Percentiles rank a stretch among this genome's conserved stretches.
phyloP scores from a whole-genome alignment of 345 rosid species.

The Citrus medica region DNA sequence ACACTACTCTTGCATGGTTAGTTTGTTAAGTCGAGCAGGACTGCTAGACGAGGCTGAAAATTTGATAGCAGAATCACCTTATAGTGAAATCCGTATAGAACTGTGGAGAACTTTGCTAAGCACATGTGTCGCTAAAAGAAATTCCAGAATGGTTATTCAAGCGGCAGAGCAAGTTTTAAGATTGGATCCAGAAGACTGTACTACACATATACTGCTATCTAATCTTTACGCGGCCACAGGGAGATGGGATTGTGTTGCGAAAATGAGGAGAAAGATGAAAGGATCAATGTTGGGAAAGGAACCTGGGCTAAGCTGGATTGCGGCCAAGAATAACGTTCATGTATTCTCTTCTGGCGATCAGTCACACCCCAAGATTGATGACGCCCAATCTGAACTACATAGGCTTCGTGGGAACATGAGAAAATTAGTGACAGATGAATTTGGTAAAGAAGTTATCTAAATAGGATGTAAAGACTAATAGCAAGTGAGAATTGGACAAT shows the following conservation, averaged over 20 bases:
- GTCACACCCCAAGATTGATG: constrained; percentile 30
- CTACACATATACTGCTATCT: constrained; percentile 59
- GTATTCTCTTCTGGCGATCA: constrained; percentile 65
- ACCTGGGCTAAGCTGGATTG: constrained; percentile 89
- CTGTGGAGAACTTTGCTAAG: constrained; percentile 86
- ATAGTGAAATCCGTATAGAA: constrained; percentile 34
- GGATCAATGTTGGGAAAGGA: constrained; percentile 50
- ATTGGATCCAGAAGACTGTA: constrained; percentile 55
- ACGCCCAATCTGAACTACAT: constrained; percentile 42
- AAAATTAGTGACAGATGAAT: constrained; percentile 26
- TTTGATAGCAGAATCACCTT: constrained; percentile 43
- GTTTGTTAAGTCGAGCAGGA: constrained; percentile 77
- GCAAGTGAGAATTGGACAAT: not conserved
- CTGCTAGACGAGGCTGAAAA: constrained; percentile 56
- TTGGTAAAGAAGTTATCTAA: constrained; percentile 3
- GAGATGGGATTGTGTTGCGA: constrained; percentile 67
- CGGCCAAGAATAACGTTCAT: constrained; percentile 43
- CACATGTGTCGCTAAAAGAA: constrained; percentile 52
- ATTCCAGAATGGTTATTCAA: constrained; percentile 47
- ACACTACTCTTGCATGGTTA: constrained; percentile 85
- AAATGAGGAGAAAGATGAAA: constrained; percentile 59
- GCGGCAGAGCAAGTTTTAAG: constrained; percentile 63
- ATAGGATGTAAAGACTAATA: not conserved
- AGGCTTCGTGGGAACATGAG: constrained; percentile 49
- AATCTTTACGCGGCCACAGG: constrained; percentile 68